Percentiles rank a stretch among this genome's conserved stretches.
phyloP scores from a whole-genome alignment of 164 flowering plant genomes.

The Vitis vinifera region DNA sequence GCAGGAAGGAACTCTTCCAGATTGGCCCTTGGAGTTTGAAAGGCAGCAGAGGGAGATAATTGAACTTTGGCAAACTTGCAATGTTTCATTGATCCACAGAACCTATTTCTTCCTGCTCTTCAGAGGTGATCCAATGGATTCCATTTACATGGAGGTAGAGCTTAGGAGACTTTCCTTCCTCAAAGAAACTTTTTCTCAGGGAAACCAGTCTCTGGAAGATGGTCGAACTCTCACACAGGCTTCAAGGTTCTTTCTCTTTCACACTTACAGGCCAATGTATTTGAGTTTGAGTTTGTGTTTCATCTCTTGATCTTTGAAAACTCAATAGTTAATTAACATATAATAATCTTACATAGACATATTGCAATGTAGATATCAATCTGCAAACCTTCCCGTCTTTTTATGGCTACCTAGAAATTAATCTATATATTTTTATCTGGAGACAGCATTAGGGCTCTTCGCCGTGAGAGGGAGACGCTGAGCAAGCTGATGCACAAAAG shows the following conservation, averaged over 20 bases:
- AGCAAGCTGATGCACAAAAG: slow-evolving; percentile 69
- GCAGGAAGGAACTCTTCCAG: slow-evolving; percentile 31
- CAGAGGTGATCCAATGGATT: slow-evolving; percentile 61
- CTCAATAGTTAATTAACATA: no score
- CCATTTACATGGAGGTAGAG: slow-evolving; percentile 72
- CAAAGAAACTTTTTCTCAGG: slow-evolving; percentile 43
- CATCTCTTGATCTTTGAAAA: no score
- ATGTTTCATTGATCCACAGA: slow-evolving; percentile 62
- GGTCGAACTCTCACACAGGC: slow-evolving; percentile 34
- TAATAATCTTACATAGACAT: neutral
- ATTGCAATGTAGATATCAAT: no score
- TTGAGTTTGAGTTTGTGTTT: neutral
- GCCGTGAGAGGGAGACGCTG: slow-evolving; percentile 70
- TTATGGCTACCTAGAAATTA: neutral
- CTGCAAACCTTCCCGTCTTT: no score
- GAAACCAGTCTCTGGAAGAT: slow-evolving; percentile 33
- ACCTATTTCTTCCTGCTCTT: slow-evolving; percentile 72
- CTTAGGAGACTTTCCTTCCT: slow-evolving; percentile 61
- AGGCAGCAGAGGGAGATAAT: slow-evolving; percentile 47
- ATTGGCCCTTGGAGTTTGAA: slow-evolving; percentile 56
- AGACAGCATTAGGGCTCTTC: slow-evolving; percentile 59
- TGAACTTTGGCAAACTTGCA: slow-evolving; percentile 63
- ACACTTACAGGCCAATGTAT: neutral
- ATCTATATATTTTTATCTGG: slow-evolving; percentile 5
- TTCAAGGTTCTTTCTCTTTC: slow-evolving; percentile 47